Evolutionary conservation across 2,329 filamentous ascomycete genomes (phyloP), one percentile per base, ranked within the genome.

Genomic region (Clarireedia homoeocarpa): DNA sequence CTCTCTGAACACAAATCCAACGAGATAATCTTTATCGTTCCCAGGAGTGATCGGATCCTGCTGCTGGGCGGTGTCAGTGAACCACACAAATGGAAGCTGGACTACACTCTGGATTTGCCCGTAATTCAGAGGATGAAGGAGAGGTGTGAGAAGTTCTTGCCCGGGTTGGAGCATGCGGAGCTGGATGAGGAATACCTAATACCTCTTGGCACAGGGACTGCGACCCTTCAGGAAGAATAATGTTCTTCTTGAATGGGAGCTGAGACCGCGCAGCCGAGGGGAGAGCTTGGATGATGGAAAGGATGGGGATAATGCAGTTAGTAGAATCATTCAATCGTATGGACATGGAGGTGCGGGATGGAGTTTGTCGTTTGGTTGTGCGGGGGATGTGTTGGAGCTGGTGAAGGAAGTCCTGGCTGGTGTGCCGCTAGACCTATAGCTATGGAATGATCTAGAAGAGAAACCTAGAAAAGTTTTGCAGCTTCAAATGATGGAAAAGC

Each of bases 1-100:
- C n/a, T 44, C 30, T 26, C 12, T 23, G 39, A 51, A 23, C 26
- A 27, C 26, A 27, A 4, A 27, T 27, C 26, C 26, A 52, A 52
- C 24, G 48, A 52, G 39, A 56, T 56, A n/a, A 27, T 56, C 6
- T 56, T 56, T 36, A 20, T 56, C 17, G 54, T 56, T 52, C 54
- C 48, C 5, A 44, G 54, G 24, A 56, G 48, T 39, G 48, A 56
- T 20, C 45, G 52, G n/a, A 56, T 52, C 34, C 47, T 56, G 10
- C 4, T 56, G 24, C 6, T 48, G 12, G 54, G 54, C 30, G 54
- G 54, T 26, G 42, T 56, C 24, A 23, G 40, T 44, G 40, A 56
- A 39, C 40, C 20, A 17, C 27, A 52, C 14, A 42, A 56, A 26
- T 51, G 48, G 48, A 20, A 51, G 6, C 49, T 56, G 3, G 48